Base-by-base conservation (phyloP, 495 filamentous ascomycete species). In the Pseudotulostoma volvatum region DNA sequence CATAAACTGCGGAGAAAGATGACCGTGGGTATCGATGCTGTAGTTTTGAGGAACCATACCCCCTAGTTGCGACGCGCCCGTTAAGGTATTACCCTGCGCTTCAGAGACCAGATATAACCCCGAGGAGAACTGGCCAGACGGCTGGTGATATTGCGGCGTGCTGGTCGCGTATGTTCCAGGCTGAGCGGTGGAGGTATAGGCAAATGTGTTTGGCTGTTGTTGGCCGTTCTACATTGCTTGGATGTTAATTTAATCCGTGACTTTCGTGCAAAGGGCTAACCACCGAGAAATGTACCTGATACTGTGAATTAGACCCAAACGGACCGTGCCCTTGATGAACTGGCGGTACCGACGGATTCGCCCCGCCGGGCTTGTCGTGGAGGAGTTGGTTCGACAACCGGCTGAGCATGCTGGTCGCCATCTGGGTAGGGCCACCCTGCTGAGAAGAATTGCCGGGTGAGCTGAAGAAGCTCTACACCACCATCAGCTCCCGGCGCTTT, bases 401-500 rank as follows among this genome's bases (percentile, higher is more conserved):
- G 14, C 40, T 44, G n/a, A 43, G n/a, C 15, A 42, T 43, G 4
- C 37, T 45, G 16, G 38, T 36, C 17, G 41, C 25, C 4, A 43
- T 47, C 33, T 49, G 43, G 15, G 36, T 40, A 15, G 47, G 9
- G 15, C 39, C 39, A 11, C 36, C 43, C 14, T 34, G 28, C 31
- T 17, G 23, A 43, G 32, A n/a, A n/a, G 31, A 41, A 46, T 50
- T 46, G 18, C 50, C 33, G 21, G 45, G 47, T 18, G 54, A 37
- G 38, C 48, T 36, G 31, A 53, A 38, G 17, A 53, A 45, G 45
- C 45, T 55, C 56, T 59, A 55, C 42, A 39, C 46, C 41, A 42
- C 47, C 44, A 52, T 59, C 51, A 59, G 55, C 49, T 44, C 13
- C 15, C 43, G 45, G 46, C 30, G 47, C 40, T 42, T 43, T 14